Base-by-base conservation (phyloP, 164 flowering plant species). In the Vitis riparia region DNA sequence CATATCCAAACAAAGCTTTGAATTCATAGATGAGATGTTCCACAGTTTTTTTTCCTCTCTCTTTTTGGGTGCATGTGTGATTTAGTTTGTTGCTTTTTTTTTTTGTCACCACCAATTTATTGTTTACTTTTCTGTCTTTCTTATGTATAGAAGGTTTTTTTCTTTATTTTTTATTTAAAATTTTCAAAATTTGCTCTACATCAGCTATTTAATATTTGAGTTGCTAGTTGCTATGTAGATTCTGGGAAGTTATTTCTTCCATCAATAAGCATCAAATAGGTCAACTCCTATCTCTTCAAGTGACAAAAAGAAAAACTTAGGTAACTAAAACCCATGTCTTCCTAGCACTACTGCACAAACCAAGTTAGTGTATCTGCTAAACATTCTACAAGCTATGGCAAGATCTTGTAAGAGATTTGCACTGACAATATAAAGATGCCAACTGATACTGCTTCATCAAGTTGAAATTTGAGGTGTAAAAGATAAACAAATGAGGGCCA, bases 281-380 rank as follows among this genome's bases (percentile, higher is more conserved):
- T 57, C 59, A 57, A 16, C 11, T 57, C 29, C 29, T 16, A 57
- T n/a, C 16, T 57, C 19, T 23, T 16, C 10, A 17, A 17, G 29
- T 16, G 59, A 23, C 59, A 37, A 37, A 23, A 37, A 1, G 7
- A n/a, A 57, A 19, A 57, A 23, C 19, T 16, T 16, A 19, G 16
- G 27, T 15, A 57, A 57, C 59, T 19, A 57, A 19, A 9, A 19
- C 3, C 11, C 23, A 57, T n/a, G 15, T 57, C 9, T 17, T 6
- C 8, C 9, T 30, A 57, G 14, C 3, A 14, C 11, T 15, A 57
- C 59, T 16, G 9, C 17, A 29, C 14, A 14, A 61, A 30, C 64
- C 50, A 61, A 61, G 64, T 61, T 32, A 32, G n/a, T 30, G 9
- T 60, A 60, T 32, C 51, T 37, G 37, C 50, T 61, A 48, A 44